These are phyloP conservation scores for Paraphaeosphaeria sporulosa DNA, from an alignment of 2,329 filamentous ascomycete species.

Conservation along the genomic window DNA sequence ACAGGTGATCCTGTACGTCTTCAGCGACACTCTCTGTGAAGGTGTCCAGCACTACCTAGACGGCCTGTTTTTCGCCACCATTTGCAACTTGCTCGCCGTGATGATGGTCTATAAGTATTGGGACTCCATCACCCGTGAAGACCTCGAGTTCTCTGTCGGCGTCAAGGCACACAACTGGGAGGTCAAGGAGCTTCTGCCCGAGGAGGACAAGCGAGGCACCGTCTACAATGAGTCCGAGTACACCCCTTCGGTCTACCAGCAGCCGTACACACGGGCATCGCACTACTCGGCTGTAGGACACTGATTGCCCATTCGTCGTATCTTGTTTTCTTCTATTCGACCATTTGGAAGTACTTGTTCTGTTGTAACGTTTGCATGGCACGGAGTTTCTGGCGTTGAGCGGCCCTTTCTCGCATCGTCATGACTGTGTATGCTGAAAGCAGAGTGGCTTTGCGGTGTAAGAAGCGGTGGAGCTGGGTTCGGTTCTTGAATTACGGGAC, in stretches of 20 bases:
- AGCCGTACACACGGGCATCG: conserved; percentile 41
- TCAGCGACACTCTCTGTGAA: conserved; percentile 84
- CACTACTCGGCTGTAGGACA: conserved; percentile 47
- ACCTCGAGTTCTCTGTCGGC: conserved; percentile 97
- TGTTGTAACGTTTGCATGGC: conserved; percentile 25
- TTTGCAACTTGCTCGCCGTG: conserved; percentile 90
- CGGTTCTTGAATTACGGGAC: neutral
- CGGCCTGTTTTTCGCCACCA: conserved; percentile 90
- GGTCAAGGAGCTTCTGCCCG: conserved; percentile 82
- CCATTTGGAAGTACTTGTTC: conserved; percentile 15
- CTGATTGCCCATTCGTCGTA: conserved; percentile 19
- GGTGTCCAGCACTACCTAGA: conserved; percentile 91
- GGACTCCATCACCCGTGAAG: conserved; percentile 98
- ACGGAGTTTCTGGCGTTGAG: conserved; percentile 26
- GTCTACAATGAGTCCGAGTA: conserved; percentile 73
- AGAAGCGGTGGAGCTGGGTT: conserved; percentile 1
- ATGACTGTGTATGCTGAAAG: conserved; percentile 6
- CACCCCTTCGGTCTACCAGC: conserved; percentile 56
- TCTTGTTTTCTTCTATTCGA: conserved; percentile 16
- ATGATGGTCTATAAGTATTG: conserved; percentile 99
- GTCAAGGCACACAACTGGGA: conserved; percentile 98
- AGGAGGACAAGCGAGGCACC: conserved; percentile 81
- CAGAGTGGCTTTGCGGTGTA: conserved; percentile 14
- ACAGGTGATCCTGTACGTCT: conserved; percentile 90
- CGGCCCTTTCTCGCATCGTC: conserved; percentile 9